These are phyloP conservation scores for Acorus gramineus DNA, from an alignment of 106 monocot species.

Conservation along the genomic window DNA sequence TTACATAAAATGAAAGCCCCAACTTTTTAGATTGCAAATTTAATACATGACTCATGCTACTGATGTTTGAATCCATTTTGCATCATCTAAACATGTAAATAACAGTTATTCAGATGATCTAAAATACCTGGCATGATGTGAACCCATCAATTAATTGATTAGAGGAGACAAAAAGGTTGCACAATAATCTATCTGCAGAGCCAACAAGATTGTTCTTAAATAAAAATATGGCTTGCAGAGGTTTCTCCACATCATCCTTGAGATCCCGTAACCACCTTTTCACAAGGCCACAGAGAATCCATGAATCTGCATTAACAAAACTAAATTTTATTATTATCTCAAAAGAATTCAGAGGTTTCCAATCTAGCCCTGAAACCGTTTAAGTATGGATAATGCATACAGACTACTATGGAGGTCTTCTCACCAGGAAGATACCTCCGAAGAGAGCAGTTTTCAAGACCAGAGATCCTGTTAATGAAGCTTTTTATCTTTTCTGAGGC, in stretches of 20 bases:
- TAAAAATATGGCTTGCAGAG: constrained; percentile 33
- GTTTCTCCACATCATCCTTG: constrained; percentile 31
- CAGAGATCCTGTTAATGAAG: constrained; percentile 37
- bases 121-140: constrained; percentile 53
- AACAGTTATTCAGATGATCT: neutral
- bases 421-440: constrained; percentile 57
- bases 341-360: neutral
- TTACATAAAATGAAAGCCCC: neutral
- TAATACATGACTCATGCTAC: neutral
- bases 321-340: neutral
- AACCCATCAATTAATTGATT: constrained; percentile 55
- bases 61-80: neutral
- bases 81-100: neutral
- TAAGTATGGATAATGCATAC: too few relatives aligned
- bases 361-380: neutral
- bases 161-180: constrained; percentile 46
- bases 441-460: constrained; percentile 59
- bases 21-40: neutral
- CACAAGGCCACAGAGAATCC: constrained; percentile 44
- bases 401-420: neutral
- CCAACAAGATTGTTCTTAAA: constrained; percentile 43
- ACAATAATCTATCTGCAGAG: constrained; percentile 44
- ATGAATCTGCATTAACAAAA: constrained; percentile 32
- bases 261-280: constrained; percentile 78
- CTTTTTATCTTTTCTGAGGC: constrained; percentile 17